A percentile compares a stretch with the other conserved stretches of the same genome.
Conservation (phyloP, 208 protist genomes). For the Leishmania lainsoni region DNA sequence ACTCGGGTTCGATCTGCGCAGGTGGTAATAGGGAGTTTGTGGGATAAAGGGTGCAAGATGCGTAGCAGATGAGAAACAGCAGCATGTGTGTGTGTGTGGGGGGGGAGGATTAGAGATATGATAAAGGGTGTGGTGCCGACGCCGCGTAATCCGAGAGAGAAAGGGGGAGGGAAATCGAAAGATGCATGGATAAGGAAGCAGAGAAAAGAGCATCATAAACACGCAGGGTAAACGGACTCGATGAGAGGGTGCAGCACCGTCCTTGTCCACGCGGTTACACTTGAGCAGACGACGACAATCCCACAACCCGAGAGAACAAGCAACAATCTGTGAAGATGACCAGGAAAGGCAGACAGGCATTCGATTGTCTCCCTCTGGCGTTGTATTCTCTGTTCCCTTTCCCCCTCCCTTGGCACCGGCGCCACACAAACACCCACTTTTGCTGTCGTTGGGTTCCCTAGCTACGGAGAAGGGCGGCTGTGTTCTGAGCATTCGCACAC, state of each 20-base stretch:
- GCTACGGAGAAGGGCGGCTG: neutral
- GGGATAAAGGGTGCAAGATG: neutral
- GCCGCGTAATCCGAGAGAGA: neutral
- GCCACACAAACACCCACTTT: neutral
- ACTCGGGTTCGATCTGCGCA: conserved; percentile 20
- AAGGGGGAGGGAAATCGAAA: neutral
- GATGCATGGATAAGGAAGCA: neutral
- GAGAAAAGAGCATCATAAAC: neutral
- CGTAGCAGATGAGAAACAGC: neutral
- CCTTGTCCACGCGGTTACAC: neutral
- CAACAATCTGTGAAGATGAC: neutral
- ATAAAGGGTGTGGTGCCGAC: neutral
- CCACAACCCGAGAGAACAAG: neutral
- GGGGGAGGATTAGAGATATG: neutral
- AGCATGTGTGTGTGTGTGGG: neutral
- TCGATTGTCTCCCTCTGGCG: neutral
- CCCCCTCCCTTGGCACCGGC: neutral
- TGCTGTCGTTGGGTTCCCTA: neutral
- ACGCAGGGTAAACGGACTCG: neutral
- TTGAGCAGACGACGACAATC: neutral
- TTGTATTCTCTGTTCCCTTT: neutral
- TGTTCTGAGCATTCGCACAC: neutral
- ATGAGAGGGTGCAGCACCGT: neutral
- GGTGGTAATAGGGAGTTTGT: neutral
- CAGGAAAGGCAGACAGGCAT: neutral